phyloP scores from a whole-genome alignment of 805 yeast genomes.

The Lachancea dasiensis region DNA sequence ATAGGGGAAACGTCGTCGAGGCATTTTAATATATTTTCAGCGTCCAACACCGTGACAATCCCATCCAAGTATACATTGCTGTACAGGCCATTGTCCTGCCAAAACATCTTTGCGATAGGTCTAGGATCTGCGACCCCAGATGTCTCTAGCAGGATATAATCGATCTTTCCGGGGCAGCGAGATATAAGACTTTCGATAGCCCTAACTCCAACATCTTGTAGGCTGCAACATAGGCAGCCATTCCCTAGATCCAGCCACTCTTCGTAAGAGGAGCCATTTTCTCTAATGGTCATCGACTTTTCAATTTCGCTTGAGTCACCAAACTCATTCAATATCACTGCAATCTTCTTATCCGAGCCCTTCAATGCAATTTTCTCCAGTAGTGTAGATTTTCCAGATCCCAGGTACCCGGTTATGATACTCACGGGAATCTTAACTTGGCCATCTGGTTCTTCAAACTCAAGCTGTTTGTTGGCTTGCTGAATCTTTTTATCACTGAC shows the following conservation, averaged over 20 bases:
- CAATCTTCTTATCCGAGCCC: conserved; percentile 63
- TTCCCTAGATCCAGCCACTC: conserved; percentile 97
- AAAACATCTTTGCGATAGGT: conserved; percentile 94
- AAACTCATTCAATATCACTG: conserved; percentile 87
- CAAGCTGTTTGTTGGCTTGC: conserved; percentile 26
- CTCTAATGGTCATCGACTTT: conserved; percentile 66
- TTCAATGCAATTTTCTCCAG: conserved; percentile 65
- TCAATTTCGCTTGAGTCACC: conserved; percentile 90
- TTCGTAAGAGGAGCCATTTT: conserved; percentile 50
- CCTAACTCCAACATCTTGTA: conserved; percentile 87
- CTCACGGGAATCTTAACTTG: conserved; percentile 72
- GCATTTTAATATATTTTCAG: conserved; percentile 56
- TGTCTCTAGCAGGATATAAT: conserved; percentile 88
- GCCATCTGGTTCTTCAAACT: conserved; percentile 2
- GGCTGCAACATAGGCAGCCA: conserved; percentile 95
- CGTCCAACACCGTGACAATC: conserved; percentile 80
- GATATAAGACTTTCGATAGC: conserved; percentile 87
- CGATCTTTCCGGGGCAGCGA: conserved; percentile 65
- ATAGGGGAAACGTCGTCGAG: conserved; percentile 57
- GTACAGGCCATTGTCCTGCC: conserved; percentile 88
- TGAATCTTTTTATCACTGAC: conserved; percentile 28
- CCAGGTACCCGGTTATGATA: conserved; percentile 89
- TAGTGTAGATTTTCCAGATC: conserved; percentile 89
- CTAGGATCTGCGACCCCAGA: conserved; percentile 98
- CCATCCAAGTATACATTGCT: conserved; percentile 88